A percentile compares a stretch with the other conserved stretches of the same genome.
These are phyloP conservation scores for Pilasporangium apinafurcum DNA, from an alignment of 352 stramenopile species.

Conservation along the genomic window DNA sequence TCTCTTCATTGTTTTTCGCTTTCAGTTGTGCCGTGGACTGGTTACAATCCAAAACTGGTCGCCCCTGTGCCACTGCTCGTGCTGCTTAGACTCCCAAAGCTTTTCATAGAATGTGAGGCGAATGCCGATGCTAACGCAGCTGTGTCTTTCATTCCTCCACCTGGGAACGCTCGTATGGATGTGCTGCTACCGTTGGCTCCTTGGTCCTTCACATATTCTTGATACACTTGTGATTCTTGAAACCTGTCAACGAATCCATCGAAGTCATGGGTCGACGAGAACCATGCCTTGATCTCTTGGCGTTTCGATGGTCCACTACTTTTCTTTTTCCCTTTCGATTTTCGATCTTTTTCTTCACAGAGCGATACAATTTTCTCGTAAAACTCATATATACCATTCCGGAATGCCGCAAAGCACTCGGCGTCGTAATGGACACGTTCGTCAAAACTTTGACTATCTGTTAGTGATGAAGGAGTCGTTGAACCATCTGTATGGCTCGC, in stretches of 20 bases:
- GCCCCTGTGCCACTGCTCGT: slow-evolving; percentile 22
- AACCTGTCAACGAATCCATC: slow-evolving; percentile 80
- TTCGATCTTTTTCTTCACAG: slow-evolving; percentile 58
- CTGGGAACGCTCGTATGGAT: slow-evolving; percentile 2
- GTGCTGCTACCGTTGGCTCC: background rate
- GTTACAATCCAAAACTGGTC: background rate
- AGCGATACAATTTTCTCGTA: slow-evolving; percentile 54
- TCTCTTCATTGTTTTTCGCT: background rate
- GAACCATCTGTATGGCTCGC: too few relatives aligned
- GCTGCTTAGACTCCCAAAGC: slow-evolving; percentile 61
- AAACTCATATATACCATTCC: slow-evolving; percentile 51
- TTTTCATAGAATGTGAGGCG: slow-evolving; percentile 35
- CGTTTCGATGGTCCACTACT: slow-evolving; percentile 53
- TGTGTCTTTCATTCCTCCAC: slow-evolving; percentile 3
- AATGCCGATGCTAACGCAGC: too few relatives aligned
- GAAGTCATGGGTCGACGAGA: slow-evolving; percentile 77
- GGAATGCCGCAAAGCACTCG: slow-evolving; percentile 48
- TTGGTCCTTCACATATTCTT: slow-evolving; percentile 36
- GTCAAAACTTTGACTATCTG: slow-evolving; percentile 14
- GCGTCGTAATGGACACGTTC: slow-evolving; percentile 59
- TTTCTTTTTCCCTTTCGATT: slow-evolving; percentile 37
- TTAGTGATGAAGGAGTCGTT: too few relatives aligned
- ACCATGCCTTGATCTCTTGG: slow-evolving; percentile 82
- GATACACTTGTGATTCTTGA: slow-evolving; percentile 35
- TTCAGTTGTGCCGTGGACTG: slow-evolving; percentile 2